Conservation (phyloP, 352 stramenopile genomes). For the Globisporangium rhizosaccharum region DNA sequence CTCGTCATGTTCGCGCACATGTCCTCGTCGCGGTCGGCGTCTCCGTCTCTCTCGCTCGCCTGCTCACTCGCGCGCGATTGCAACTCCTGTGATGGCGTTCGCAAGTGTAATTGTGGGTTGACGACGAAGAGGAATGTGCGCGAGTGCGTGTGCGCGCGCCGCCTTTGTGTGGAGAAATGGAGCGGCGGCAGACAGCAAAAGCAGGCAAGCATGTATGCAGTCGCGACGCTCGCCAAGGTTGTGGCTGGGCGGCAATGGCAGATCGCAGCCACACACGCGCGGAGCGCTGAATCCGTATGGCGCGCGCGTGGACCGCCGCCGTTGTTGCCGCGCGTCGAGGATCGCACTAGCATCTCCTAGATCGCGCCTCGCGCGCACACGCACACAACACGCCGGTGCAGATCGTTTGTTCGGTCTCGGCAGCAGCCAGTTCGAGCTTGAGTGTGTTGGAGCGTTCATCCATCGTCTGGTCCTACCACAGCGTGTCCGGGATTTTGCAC, state of each 20-base stretch:
- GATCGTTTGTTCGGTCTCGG: too few relatives aligned
- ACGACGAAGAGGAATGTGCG: too few relatives aligned
- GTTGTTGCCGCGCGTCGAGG: background rate
- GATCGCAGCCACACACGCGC: too few relatives aligned
- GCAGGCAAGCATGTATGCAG: too few relatives aligned
- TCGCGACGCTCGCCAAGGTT: too few relatives aligned
- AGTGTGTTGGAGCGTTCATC: background rate
- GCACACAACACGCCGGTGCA: background rate
- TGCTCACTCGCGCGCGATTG: constrained; percentile 1
- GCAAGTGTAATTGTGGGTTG: constrained; percentile 1
- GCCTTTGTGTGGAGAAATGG: background rate
- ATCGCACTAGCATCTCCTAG: background rate
- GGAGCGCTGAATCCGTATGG: too few relatives aligned
- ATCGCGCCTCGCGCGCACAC: background rate
- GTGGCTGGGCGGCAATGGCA: too few relatives aligned
- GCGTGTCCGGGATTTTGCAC: background rate
- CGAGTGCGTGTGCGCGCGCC: too few relatives aligned
- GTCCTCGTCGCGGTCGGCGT: background rate
- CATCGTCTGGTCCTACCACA: background rate
- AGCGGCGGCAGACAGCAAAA: background rate
- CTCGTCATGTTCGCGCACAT: background rate
- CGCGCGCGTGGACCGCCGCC: background rate
- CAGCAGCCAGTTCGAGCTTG: background rate
- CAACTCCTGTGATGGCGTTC: background rate
- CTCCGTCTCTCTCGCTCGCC: background rate